These are phyloP conservation scores for Cystoderma amianthinum DNA, from an alignment of 768 basidiomycete genomes.

Conservation along the genomic window DNA sequence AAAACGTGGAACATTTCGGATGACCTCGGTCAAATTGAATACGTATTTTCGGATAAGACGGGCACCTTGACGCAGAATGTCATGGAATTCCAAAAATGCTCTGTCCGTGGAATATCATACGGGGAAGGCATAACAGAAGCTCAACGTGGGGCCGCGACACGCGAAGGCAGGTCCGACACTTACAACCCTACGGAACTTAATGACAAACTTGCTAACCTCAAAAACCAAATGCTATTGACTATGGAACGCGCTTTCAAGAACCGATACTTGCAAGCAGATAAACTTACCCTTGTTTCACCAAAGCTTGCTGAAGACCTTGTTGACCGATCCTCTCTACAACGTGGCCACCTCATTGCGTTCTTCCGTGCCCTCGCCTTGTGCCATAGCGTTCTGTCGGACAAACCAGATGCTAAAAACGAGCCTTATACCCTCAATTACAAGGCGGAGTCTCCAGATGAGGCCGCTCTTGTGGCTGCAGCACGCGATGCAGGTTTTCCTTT, in stretches of 20 bases:
- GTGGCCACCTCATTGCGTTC: slow-evolving; percentile 68
- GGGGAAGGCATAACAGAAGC: slow-evolving; percentile 96
- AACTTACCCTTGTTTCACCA: slow-evolving; percentile 84
- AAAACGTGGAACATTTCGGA: slow-evolving; percentile 99
- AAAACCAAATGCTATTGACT: slow-evolving; percentile 67
- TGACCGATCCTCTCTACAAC: slow-evolving; percentile 53
- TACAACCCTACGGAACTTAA: slow-evolving; percentile 68
- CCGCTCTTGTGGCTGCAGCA: slow-evolving; percentile 87
- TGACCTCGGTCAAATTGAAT: slow-evolving; percentile 98
- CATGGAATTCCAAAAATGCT: slow-evolving; percentile 98
- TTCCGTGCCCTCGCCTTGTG: slow-evolving; percentile 95
- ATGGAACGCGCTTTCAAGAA: slow-evolving; percentile 86
- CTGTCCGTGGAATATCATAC: slow-evolving; percentile 75
- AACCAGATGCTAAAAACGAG: slow-evolving; percentile 49
- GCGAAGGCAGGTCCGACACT: slow-evolving; percentile 64
- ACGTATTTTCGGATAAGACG: slow-evolving; percentile 85
- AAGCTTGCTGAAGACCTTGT: slow-evolving; percentile 75
- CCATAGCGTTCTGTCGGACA: slow-evolving; percentile 85
- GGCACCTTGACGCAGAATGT: slow-evolving; percentile 97
- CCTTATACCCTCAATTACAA: slow-evolving; percentile 80
- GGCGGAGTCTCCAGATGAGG: slow-evolving; percentile 94
- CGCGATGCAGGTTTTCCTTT: slow-evolving; percentile 94
- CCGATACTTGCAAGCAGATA: slow-evolving; percentile 72
- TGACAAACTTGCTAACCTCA: slow-evolving; percentile 55
- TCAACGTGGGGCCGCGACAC: slow-evolving; percentile 83